Base-by-base conservation (phyloP, 2,329 filamentous ascomycete genomes). In the Colletotrichum coccodes region DNA sequence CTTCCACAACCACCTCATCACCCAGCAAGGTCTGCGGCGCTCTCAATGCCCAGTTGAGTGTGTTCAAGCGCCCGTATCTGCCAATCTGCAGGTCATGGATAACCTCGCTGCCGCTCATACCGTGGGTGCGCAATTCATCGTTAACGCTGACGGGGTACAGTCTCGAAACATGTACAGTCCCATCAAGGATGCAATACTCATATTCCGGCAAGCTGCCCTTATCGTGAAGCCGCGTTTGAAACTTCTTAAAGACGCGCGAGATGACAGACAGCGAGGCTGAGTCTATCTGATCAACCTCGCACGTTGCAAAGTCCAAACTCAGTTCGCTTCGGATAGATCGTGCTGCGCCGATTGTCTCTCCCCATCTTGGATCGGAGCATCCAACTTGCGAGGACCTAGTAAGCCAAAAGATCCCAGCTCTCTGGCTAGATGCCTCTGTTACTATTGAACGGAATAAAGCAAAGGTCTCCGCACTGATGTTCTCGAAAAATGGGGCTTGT, bases 371-470 rank as follows among this genome's bases (percentile, higher is more conserved):
- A 26, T 76, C 72, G 2, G 9, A 1, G 52, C 75, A 75, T 2
- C 60, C 36, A 1, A 73, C 44, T 26, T 76, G 75, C 11, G 69
- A 66, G 1, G 71, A 47, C 1, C 70, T 53, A 4, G 73, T 76
- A 5, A 76, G 50, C 76, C 75, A 76, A 23, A 77, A 62, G 73
- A 62, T 38, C 49, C 65, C 52, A 52, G 64, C 59, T 3, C 54
- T 52, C 36, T 56, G 42, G 64, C 28, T 26, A 6, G 53, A 26
- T 21, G 64, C 28, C 6, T 47, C 9, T 18, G 50, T 14, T 3
- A 68, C 60, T 21, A 73, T 69, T 1, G 36, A 30, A 34, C 70
- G 69, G n/a, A 76, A 72, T 3, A 26, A 40, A 0, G 54, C 34
- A 21, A 71, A 73, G 4, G 52, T 42, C 5, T 64, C 7, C 26